Percentiles rank a stretch among this genome's conserved stretches.
These are phyloP conservation scores for Didymella arachidicola DNA, from an alignment of 2,329 filamentous ascomycete species.

Conservation along the genomic window DNA sequence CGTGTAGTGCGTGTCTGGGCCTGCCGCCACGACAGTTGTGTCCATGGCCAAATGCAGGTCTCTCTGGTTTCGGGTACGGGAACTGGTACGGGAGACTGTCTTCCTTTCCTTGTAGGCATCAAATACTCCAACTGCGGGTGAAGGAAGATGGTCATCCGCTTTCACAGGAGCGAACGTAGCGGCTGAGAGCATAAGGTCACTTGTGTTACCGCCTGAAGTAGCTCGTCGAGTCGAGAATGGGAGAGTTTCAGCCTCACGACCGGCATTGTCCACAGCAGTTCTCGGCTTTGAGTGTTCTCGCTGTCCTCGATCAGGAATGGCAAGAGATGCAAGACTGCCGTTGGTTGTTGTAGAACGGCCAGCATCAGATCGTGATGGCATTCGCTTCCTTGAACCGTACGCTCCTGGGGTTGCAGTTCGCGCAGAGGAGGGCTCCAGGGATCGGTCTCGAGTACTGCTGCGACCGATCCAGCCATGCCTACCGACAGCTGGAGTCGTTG, in stretches of 20 bases:
- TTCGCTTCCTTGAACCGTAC: conserved; percentile 65
- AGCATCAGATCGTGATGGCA: conserved; percentile 58
- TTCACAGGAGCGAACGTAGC: conserved; percentile 45
- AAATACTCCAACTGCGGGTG: conserved; percentile 71
- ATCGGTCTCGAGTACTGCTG: conserved; percentile 42
- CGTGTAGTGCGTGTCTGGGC: conserved; percentile 53
- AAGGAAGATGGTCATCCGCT: conserved; percentile 61
- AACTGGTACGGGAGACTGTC: conserved; percentile 70
- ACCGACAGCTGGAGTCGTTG: conserved; percentile 69
- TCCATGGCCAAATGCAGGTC: conserved; percentile 64
- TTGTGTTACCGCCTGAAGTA: conserved; percentile 65
- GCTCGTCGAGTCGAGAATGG: conserved; percentile 47
- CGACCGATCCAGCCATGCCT: conserved; percentile 49
- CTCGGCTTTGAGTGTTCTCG: conserved; percentile 41
- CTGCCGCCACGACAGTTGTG: conserved; percentile 53
- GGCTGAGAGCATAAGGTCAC: conserved; percentile 56
- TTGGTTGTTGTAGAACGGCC: conserved; percentile 44
- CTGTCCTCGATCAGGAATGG: conserved; percentile 47
- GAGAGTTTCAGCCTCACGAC: conserved; percentile 52
- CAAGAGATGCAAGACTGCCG: conserved; percentile 44
- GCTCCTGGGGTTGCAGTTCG: conserved; percentile 66
- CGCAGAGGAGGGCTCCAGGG: conserved; percentile 58
- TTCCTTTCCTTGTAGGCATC: conserved; percentile 69
- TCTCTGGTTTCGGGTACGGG: conserved; percentile 79
- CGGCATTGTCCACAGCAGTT: conserved; percentile 51